phyloP scores from a whole-genome alignment of 2,329 filamentous ascomycete genomes.

The Verticillium nubilum region DNA sequence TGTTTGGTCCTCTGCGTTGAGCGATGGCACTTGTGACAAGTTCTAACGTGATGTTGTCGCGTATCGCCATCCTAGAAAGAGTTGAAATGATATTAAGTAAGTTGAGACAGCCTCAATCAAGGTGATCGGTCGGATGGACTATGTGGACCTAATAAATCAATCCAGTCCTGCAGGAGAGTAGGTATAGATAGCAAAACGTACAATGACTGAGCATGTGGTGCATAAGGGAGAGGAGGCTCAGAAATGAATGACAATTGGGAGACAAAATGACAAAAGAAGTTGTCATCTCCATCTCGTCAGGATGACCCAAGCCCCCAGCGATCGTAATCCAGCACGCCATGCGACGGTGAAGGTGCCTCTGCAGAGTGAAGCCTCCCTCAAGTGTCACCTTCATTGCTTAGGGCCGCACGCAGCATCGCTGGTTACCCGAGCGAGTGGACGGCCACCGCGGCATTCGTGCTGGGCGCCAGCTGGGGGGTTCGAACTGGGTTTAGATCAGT shows the following conservation, averaged over 20 bases:
- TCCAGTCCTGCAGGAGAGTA: too few species aligned
- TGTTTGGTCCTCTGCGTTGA: background rate
- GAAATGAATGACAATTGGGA: conserved; percentile 18
- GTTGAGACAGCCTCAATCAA: too few species aligned
- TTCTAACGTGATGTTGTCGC: too few species aligned
- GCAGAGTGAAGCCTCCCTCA: conserved; percentile 70
- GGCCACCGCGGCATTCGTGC: conserved; percentile 62
- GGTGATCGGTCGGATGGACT: too few species aligned
- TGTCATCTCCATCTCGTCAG: conserved; percentile 49
- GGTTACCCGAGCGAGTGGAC: conserved; percentile 63
- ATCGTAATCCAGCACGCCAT: conserved; percentile 66
- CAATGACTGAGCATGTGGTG: too few species aligned
- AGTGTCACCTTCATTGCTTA: conserved; percentile 66
- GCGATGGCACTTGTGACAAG: background rate
- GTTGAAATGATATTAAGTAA: too few species aligned
- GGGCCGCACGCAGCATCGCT: conserved; percentile 55
- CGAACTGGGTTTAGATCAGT: conserved; percentile 50
- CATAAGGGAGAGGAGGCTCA: conserved; percentile 14
- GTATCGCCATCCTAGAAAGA: too few species aligned
- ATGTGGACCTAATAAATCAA: too few species aligned
- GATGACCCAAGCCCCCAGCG: conserved; percentile 53
- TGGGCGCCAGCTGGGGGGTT: conserved; percentile 55
- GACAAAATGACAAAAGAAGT: conserved; percentile 35
- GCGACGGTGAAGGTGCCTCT: conserved; percentile 65
- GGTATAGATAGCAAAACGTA: too few species aligned